These are phyloP conservation scores for Tarenaya hassleriana DNA, from an alignment of 345 rosid genomes.

Conservation along the genomic window DNA sequence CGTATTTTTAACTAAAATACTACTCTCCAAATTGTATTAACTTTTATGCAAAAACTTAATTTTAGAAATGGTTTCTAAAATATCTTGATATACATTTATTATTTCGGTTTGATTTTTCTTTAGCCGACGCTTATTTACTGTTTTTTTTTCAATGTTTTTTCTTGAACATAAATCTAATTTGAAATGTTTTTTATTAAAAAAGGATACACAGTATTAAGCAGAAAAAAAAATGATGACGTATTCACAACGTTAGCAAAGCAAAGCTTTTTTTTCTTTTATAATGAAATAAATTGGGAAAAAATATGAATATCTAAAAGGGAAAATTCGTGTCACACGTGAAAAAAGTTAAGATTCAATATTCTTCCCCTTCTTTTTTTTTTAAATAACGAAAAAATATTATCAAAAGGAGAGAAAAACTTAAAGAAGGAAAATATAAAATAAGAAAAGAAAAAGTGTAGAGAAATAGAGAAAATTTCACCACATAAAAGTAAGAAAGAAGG, in stretches of 20 bases:
- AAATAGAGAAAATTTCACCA: conserved; percentile 29
- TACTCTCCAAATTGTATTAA: no score
- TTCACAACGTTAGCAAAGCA: conserved; percentile 24
- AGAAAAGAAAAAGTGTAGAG: conserved; percentile 19
- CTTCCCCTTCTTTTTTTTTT: neutral
- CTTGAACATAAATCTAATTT: no score
- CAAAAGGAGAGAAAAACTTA: conserved; percentile 31
- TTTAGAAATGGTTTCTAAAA: no score
- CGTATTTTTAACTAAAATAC: no score
- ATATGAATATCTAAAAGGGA: conserved; percentile 19
- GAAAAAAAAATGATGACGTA: conserved; percentile 25
- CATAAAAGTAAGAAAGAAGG: conserved; percentile 15
- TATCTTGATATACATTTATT: no score
- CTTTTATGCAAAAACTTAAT: no score
- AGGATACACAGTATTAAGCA: no score
- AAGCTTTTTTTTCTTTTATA: conserved; percentile 5
- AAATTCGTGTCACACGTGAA: conserved; percentile 44
- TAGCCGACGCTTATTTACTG: no score
- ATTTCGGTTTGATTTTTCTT: no score
- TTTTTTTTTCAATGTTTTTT: no score
- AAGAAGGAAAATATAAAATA: conserved; percentile 4
- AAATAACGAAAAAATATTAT: neutral
- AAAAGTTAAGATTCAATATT: conserved; percentile 24
- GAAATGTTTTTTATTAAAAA: conserved; percentile 10
- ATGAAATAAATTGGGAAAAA: conserved; percentile 23